Evolutionary conservation across 2,329 filamentous ascomycete genomes (phyloP), one percentile per base, ranked within the genome.

Genomic region (Aureobasidium sp.): DNA sequence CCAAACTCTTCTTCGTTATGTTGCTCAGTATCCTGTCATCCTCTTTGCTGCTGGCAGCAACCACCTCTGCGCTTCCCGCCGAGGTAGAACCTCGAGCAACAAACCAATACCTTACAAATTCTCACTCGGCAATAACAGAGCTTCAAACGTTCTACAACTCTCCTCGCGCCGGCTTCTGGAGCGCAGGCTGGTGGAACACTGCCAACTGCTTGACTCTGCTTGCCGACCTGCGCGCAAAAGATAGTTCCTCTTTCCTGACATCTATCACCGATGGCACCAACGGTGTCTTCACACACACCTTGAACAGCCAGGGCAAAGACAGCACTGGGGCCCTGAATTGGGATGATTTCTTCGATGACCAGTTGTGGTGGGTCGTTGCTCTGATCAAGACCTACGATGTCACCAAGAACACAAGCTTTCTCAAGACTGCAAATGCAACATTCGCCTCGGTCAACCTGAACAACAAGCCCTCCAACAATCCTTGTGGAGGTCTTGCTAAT

Each of bases 301-400:
- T 57, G 27, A n/a, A 13, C 7, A 44, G 15, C 13, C 60, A 64
- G 29, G 36, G 46, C 39, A 27, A 29, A 17, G 55, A 64, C 27
- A 37, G 10, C 46, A 59, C 55, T 9, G 55, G 48, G 0, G 59
- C 59, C 10, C 55, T 64, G 1, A 41, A 41, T 29, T 64, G 57
- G 44, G 55, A 76, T 44, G 73, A 72, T 41, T 79, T 71, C 63
- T 82, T 82, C 66, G 81, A 84, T 59, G 81, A 83, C 63, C 79
- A 83, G 63, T 78, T 75, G 1, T 81, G 79, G 78, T 81, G 81
- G 81, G 79, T 78, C 3, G 69, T 83, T 8, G 81, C 75, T 26
- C 82, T 80, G 80, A 77, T 83, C 65, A 76, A 74, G 2, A 80
- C 78, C n/a, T 83, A 82, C 70, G 81, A 84, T 66, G 69, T 82